Evolutionary conservation across 1,284 basidiomycete genomes (phyloP).

Genomic region (Farysia itapuensis): DNA sequence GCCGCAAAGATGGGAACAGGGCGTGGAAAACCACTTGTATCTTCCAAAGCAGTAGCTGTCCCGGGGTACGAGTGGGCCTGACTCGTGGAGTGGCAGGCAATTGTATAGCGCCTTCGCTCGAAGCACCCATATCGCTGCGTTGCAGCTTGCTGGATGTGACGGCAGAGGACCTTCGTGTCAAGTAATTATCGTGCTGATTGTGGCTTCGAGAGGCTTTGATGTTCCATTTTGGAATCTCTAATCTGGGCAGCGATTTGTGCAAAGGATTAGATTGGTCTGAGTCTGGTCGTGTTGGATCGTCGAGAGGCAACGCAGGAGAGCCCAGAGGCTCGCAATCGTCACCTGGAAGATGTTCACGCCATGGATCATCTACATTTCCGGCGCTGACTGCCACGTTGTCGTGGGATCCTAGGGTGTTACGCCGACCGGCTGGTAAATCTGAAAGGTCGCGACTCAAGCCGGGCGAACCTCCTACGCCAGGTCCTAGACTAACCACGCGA

Average conservation of each 20-base stretch:
- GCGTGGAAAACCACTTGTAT: slow-evolving; percentile 46
- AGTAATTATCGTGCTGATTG: background rate
- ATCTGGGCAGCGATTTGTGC: slow-evolving; percentile 19
- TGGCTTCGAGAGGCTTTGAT: slow-evolving; percentile 11
- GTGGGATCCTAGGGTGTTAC: slow-evolving; percentile 16
- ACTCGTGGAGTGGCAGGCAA: slow-evolving; percentile 2
- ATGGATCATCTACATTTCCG: slow-evolving; percentile 41
- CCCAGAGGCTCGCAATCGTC: slow-evolving; percentile 40
- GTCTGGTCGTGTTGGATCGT: too few species aligned
- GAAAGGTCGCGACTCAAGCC: slow-evolving; percentile 2
- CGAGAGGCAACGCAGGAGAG: slow-evolving; percentile 27
- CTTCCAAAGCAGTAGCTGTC: slow-evolving; percentile 19
- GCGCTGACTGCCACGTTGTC: slow-evolving; percentile 8
- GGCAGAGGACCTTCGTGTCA: slow-evolving; percentile 1
- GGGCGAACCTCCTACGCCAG: background rate
- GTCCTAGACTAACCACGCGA: slow-evolving; percentile 19
- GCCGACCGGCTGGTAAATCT: slow-evolving; percentile 7
- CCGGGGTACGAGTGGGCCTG: slow-evolving; percentile 11
- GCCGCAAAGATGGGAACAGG: slow-evolving; percentile 83
- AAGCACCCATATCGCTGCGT: slow-evolving; percentile 1
- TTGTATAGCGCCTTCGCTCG: background rate
- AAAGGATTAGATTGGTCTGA: slow-evolving; percentile 2
- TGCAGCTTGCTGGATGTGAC: slow-evolving; percentile 43
- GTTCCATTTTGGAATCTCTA: slow-evolving; percentile 32
- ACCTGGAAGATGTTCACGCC: slow-evolving; percentile 36